Percentiles rank a stretch among this genome's conserved stretches.
phyloP scores from a whole-genome alignment of 257 asterid genomes.

The Solanum medicagineum region DNA sequence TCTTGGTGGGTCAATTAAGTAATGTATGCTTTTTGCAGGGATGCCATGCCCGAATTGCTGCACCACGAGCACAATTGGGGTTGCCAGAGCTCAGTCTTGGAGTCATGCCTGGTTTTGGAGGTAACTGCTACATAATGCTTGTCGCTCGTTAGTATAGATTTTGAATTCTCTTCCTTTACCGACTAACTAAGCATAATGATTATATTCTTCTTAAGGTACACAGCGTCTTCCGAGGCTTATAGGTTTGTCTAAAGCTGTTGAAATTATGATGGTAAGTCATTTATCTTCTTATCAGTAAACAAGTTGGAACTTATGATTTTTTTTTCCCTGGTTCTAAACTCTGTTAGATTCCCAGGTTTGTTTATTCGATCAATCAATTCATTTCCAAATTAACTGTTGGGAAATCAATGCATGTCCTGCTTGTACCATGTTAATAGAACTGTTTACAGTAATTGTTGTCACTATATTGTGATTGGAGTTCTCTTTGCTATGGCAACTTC shows the following conservation, averaged over 20 bases:
- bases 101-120: conserved; percentile 93
- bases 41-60: conserved; percentile 93
- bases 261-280: conserved; percentile 69
- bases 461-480: neutral
- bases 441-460: neutral
- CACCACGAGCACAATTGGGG: conserved; percentile 69
- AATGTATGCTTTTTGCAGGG: conserved; percentile 31
- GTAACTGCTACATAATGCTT: conserved; percentile 17
- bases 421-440: neutral
- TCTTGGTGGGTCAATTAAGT: neutral
- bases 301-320: neutral
- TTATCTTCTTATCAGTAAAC: neutral
- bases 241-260: conserved; percentile 84
- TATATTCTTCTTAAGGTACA: conserved; percentile 46
- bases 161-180: neutral
- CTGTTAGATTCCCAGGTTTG: neutral
- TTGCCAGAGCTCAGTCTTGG: conserved; percentile 98
- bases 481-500: neutral
- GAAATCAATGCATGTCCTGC: neutral
- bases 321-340: neutral
- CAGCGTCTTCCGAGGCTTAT: conserved; percentile 93
- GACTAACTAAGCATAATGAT: neutral
- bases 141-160: neutral
- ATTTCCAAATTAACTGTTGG: neutral
- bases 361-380: neutral